A percentile compares a stretch with the other conserved stretches of the same genome.
Evolutionary conservation across 345 rosid species (phyloP).

Genomic region (Carallia pectinifolia): DNA sequence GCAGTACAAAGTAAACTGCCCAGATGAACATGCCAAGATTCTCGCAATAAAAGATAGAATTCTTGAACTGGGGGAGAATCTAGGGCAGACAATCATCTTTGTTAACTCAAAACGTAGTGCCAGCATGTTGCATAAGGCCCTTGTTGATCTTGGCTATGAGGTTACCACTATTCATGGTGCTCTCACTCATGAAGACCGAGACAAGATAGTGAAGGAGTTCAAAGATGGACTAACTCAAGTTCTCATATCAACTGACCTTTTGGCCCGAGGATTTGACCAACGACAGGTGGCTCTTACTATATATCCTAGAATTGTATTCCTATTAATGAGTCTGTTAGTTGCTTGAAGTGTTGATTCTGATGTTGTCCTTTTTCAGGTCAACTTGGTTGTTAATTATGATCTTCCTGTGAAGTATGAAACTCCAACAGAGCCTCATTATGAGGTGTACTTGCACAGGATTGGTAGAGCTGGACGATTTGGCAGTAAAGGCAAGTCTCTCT

Average conservation of each 20-base stretch:
- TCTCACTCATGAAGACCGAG: conserved; percentile 57
- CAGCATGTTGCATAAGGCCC: conserved; percentile 53
- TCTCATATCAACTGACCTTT: conserved; percentile 84
- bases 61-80: conserved; percentile 71
- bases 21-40: conserved; percentile 73
- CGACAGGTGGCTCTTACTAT: conserved; percentile 50
- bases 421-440: conserved; percentile 68
- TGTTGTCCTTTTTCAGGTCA: conserved; percentile 46
- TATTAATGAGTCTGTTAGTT: neutral
- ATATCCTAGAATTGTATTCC: conserved; percentile 1
- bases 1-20: conserved; percentile 86
- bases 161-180: conserved; percentile 86
- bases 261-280: conserved; percentile 94
- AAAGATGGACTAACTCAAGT: conserved; percentile 82
- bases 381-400: conserved; percentile 80
- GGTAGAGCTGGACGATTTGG: conserved; percentile 99
- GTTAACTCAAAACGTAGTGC: conserved; percentile 70
- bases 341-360: neutral
- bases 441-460: conserved; percentile 91
- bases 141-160: conserved; percentile 67
- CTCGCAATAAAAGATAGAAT: conserved; percentile 73
- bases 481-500: conserved; percentile 55
- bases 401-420: conserved; percentile 62
- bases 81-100: conserved; percentile 86
- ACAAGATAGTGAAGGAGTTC: conserved; percentile 83